Evolutionary conservation across 2,329 filamentous ascomycete genomes (phyloP), one percentile per base, ranked within the genome.

Genomic region (Claviceps pusilla): DNA sequence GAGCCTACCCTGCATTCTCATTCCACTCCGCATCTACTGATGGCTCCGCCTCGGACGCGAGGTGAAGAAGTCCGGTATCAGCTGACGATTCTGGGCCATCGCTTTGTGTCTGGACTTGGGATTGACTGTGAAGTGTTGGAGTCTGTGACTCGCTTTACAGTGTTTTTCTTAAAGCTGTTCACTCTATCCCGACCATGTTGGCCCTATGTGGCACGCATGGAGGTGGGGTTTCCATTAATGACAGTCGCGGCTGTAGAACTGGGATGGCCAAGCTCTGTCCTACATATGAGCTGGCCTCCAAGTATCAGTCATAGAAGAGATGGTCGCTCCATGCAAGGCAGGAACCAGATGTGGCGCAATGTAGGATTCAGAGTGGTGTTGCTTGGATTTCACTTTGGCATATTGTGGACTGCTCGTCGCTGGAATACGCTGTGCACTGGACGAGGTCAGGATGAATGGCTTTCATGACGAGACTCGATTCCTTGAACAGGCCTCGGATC

Each of bases 131-230:
- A 58, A 59, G 51, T 64, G 7, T 39, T 68, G 7, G 57, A 62
- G 62, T 67, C 66, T 65, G 68, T 50, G 53, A 71, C 5, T 24
- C 83, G 83, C 50, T 68, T 87, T 3, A 61, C 67, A 1, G 60
- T 90, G 1, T 90, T 95, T 61, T 65, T 84, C 6, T 59, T 77
- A 51, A 95, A 95, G 66, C 69, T 89, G 9, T 69, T 76, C 12
- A 80, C 80, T 0, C 68, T 93, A 10, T 75, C 78, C 3, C 74
- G 77, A 49, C 78, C 84, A 0, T 95, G 89, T 66, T 81, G 80
- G 65, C 89, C 89, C 0, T 82, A 83, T 55, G 80, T 82, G 47
- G 75, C 80, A n/a, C 83, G 77, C 48, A 72, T 80, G 7, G 78
- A 78, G 66, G 69, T 89, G 4, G 74, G 81, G 4, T 82, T 84